Evolutionary conservation across 2,329 filamentous ascomycete species (phyloP), one percentile per base, ranked within the genome.

Genomic region (Sodiomyces alkalinus): DNA sequence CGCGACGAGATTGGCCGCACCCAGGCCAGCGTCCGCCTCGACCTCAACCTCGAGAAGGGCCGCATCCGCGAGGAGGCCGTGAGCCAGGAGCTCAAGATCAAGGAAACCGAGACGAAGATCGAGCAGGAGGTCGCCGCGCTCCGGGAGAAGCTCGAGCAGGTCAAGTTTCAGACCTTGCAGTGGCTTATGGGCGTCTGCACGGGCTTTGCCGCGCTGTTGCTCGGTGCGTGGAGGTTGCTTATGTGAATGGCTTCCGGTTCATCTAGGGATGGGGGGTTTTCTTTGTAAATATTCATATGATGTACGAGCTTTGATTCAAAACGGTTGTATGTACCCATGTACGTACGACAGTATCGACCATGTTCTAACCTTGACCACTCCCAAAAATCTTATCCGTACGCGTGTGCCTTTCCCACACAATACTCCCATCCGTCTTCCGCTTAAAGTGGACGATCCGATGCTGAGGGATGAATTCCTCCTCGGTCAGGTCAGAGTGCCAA

Each of bases 41-140:
- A 98, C 53, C 59, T 98, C 35, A 98, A 96, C 53, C 60, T 98
- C 25, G 90, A 98, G 49, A 98, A 98, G 60, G 90, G 90, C 10
- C 70, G 90, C 37, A 98, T 96, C 41, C 66, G 90, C 36, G 90
- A 98, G 56, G 90, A 98, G 62, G 85, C 86, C 12, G 92, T 93
- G 40, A 79, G 80, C 33, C 90, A 96, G 58, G 90, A 98, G 55
- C 73, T 98, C 55, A 92, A 93, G 62, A 83, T 98, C 46, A 94
- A 93, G 62, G 90, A 98, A 67, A 96, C 90, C 9, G 90, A 98
- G 60, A 93, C 86, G 33, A 77, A 92, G 56, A 96, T 98, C 45
- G 90, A 98, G 62, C 87, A 96, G 58, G 90, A 96, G 62, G 85
- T 90, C 30, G 87, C 87, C 22, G 79, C 80, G 18, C 53, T 98